Evolutionary conservation across 2,329 filamentous ascomycete genomes (phyloP), one percentile per base, ranked within the genome.

Genomic region (Botrytis sinoallii): DNA sequence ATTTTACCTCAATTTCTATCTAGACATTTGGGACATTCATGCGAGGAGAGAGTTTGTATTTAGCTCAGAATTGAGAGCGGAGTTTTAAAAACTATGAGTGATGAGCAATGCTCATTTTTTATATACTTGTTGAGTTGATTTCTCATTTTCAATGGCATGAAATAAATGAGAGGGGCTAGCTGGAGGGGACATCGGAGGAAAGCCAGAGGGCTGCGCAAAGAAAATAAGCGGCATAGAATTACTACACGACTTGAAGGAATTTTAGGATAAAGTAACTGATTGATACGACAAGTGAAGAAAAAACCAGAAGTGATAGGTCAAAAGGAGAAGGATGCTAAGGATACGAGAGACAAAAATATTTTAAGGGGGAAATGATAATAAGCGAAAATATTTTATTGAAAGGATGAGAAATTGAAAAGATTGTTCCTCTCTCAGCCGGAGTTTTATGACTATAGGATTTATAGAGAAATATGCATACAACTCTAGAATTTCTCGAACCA

Each of bases 191-290:
- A 52, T 0, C 2, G 12, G 12, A n/a, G 25, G 12, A 55, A 55
- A 55, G 25, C 2, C n/a, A 7, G 16, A 16, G 25, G 12, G 48
- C 6, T 55, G 48, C 12, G 5, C 14, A n/a, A 2, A n/a, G 22
- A 14, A n/a, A 6, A 52, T 12, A 10, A 52, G 1, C 46, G 22
- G 22, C 2, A 25, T 52, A 14, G 46, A 14, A 25, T 52, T 7
- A 6, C n/a, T 55, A n/a, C 5, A 16, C 4, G 0, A 14, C 0
- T 55, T 3, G 12, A 14, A n/a, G 5, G 48, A 0, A 16, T 7
- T n/a, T 14, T n/a, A 55, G 2, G 0, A 55, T 55, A 12, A n/a
- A n/a, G 0, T 16, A 16, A 0, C 4, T n/a, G 12, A 12, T 52
- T 6, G 48, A 52, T 16, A 7, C 0, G 22, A 52, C 4, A n/a